Percentiles rank a stretch among this genome's conserved stretches.
phyloP scores from a whole-genome alignment of 352 stramenopile species.

The Pseudoperonospora humuli region DNA sequence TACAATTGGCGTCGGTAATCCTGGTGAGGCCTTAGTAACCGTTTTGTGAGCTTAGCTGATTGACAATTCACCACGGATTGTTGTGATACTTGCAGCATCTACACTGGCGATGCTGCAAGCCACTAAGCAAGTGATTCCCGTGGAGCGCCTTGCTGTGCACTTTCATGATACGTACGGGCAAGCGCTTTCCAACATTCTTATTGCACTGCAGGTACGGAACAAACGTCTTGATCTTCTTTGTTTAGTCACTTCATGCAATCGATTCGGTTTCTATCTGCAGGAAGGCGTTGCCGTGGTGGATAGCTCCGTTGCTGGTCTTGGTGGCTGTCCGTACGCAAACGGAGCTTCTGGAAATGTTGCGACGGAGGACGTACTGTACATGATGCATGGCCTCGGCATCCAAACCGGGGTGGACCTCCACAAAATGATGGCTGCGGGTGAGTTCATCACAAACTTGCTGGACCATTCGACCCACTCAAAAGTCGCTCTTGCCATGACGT shows the following conservation, averaged over 20 bases:
- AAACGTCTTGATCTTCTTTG: neutral
- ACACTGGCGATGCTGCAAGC: conserved; percentile 76
- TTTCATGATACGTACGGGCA: conserved; percentile 98
- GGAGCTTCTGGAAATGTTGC: conserved; percentile 95
- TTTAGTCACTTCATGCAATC: neutral
- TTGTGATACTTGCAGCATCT: conserved; percentile 38
- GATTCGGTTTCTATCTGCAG: conserved; percentile 30
- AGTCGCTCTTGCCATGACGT: conserved; percentile 60
- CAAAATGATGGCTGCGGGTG: conserved; percentile 85
- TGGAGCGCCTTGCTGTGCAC: conserved; percentile 89
- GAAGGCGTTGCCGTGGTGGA: conserved; percentile 91
- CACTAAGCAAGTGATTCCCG: conserved; percentile 69
- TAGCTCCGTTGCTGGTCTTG: conserved; percentile 92
- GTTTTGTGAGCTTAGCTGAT: neutral
- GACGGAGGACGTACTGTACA: conserved; percentile 97
- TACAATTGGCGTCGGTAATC: conserved; percentile 90
- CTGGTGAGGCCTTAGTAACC: conserved; percentile 31
- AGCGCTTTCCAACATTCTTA: conserved; percentile 93
- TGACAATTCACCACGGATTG: neutral
- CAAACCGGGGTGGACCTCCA: conserved; percentile 91
- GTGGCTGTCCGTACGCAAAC: conserved; percentile 94
- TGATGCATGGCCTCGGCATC: conserved; percentile 93
- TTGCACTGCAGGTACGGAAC: conserved; percentile 64
- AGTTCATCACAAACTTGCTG: conserved; percentile 85
- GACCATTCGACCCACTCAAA: conserved; percentile 81